phyloP scores from a whole-genome alignment of 192 early-diverging fungal genomes.

The Thamnidium elegans region DNA sequence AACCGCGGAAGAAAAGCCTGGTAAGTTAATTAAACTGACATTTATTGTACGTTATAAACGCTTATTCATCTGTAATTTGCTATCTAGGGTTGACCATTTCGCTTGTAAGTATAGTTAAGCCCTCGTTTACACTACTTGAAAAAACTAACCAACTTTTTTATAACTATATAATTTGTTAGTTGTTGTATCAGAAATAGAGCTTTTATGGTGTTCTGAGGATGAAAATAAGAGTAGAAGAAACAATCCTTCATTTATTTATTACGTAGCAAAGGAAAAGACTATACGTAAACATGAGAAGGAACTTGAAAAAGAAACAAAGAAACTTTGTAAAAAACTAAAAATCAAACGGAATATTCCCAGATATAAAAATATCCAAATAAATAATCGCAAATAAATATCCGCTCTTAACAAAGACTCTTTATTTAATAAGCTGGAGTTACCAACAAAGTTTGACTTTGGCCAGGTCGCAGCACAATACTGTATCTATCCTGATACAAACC shows the following conservation, averaged over 20 bases:
- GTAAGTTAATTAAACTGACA: neutral
- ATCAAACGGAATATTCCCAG: too few species aligned
- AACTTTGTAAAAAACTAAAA: too few species aligned
- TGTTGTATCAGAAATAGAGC: neutral
- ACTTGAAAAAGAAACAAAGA: too few species aligned
- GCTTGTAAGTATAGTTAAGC: too few species aligned
- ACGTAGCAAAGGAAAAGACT: neutral
- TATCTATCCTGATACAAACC: neutral
- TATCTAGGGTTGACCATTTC: neutral
- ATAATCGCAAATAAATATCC: too few species aligned
- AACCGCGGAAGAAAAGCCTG: neutral
- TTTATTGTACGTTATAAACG: too few species aligned
- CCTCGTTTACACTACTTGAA: too few species aligned
- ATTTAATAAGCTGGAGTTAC: constrained; percentile 17
- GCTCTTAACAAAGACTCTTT: too few species aligned
- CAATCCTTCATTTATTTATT: neutral
- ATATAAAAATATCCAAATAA: too few species aligned
- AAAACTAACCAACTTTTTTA: too few species aligned
- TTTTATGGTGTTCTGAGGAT: neutral
- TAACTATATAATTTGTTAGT: too few species aligned
- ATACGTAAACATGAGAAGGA: neutral
- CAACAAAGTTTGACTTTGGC: constrained; percentile 28
- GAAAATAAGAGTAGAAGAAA: neutral
- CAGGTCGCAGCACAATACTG: constrained; percentile 18
- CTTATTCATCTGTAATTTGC: too few species aligned